Evolutionary conservation across 2,329 filamentous ascomycete genomes (phyloP).

Genomic region (Fusarium buharicum): DNA sequence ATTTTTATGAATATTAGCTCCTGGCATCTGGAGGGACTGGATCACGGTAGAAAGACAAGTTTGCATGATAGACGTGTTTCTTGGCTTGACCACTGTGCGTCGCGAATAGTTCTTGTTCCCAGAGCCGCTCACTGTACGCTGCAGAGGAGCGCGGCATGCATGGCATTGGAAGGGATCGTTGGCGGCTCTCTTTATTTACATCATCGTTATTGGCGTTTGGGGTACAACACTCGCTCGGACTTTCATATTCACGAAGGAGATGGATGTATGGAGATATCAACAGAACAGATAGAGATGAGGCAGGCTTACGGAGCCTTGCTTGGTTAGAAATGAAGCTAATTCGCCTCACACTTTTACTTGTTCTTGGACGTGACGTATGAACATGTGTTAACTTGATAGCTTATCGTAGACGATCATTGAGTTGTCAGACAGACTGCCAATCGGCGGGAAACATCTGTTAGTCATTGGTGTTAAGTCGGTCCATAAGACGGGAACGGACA

Average conservation of each 20-base stretch:
- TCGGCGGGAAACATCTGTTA: too few species aligned
- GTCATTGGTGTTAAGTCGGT: too few species aligned
- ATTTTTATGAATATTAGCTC: conserved; percentile 27
- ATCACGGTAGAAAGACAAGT: conserved; percentile 38
- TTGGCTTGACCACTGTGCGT: conserved; percentile 25
- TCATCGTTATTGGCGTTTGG: conserved; percentile 41
- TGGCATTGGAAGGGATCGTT: conserved; percentile 37
- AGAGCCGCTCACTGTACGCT: conserved; percentile 40
- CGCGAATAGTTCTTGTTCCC: conserved; percentile 14
- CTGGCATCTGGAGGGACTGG: conserved; percentile 34
- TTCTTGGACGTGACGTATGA: too few species aligned
- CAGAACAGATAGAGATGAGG: conserved; percentile 37
- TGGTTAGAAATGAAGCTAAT: conserved; percentile 53
- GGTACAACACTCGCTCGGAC: conserved; percentile 45
- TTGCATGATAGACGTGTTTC: conserved; percentile 39
- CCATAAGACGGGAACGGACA: too few species aligned
- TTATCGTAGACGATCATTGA: background rate
- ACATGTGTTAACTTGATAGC: background rate
- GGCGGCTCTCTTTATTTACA: conserved; percentile 30
- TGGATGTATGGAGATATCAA: conserved; percentile 20
- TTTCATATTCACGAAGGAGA: conserved; percentile 8
- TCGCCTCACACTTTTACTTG: conserved; percentile 18
- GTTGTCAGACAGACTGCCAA: too few species aligned
- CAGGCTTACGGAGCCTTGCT: conserved; percentile 24
- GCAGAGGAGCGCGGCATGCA: conserved; percentile 39